Percentiles rank a stretch among this genome's conserved stretches.
Evolutionary conservation across 176 grass and related monocot species (phyloP).

Genomic region (Phoenix roebelenii): DNA sequence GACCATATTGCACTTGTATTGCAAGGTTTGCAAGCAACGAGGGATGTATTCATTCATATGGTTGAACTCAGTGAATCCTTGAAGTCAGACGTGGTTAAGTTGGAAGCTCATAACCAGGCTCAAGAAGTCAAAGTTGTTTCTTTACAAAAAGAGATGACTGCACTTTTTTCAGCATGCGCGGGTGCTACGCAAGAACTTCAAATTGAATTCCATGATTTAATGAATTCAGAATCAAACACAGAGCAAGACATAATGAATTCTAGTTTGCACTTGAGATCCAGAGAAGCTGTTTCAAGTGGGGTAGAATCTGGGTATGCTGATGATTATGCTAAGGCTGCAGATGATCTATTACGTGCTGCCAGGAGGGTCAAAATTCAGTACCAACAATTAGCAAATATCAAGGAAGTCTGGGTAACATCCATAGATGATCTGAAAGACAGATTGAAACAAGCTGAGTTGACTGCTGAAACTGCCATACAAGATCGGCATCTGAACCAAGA

Average conservation of each 20-base stretch:
- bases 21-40: constrained; percentile 42
- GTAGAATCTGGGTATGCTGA: constrained; percentile 24
- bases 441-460: constrained; percentile 49
- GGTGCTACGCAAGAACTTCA: constrained; percentile 45
- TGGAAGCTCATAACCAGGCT: constrained; percentile 39
- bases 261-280: constrained; percentile 18
- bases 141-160: constrained; percentile 38
- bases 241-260: constrained; percentile 29
- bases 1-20: constrained; percentile 38
- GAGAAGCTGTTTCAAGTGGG: constrained; percentile 17
- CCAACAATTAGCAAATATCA: constrained; percentile 25
- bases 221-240: constrained; percentile 28
- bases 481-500: constrained; percentile 39
- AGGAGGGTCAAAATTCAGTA: constrained; percentile 30
- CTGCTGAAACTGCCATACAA: constrained; percentile 51
- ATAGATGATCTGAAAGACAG: constrained; percentile 42
- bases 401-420: constrained; percentile 28
- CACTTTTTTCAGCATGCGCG: constrained; percentile 52
- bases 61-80: constrained; percentile 46
- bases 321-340: constrained; percentile 30
- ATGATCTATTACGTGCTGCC: constrained; percentile 35
- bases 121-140: constrained; percentile 51
- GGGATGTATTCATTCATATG: constrained; percentile 44
- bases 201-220: constrained; percentile 26
- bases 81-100: constrained; percentile 57